Conservation (phyloP, 75 land plant species). For the Pinus taeda region DNA sequence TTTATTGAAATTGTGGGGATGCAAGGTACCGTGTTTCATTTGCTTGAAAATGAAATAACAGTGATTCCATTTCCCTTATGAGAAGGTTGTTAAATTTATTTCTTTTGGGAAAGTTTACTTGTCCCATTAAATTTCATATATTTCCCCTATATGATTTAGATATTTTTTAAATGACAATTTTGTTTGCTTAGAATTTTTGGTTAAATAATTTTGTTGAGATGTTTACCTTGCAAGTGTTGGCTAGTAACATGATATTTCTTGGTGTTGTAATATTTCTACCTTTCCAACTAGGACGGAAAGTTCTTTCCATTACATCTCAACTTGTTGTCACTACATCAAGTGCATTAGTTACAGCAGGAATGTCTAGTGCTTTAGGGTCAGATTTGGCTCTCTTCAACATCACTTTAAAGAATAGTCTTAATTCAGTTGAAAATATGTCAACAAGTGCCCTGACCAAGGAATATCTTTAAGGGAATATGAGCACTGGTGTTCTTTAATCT, state of each 20-base stretch:
- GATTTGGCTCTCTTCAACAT: constrained; percentile 45
- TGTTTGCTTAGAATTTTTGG: background rate
- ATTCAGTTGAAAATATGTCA: constrained; percentile 34
- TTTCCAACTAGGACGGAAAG: constrained; percentile 80
- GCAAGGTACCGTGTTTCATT: constrained; percentile 97
- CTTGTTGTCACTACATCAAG: constrained; percentile 44
- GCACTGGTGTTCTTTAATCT: background rate
- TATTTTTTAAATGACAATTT: too few relatives aligned
- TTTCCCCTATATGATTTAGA: too few relatives aligned
- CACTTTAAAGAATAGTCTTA: constrained; percentile 37
- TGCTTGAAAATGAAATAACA: constrained; percentile 96
- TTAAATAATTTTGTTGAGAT: background rate
- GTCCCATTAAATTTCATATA: too few relatives aligned
- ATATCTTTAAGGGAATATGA: background rate
- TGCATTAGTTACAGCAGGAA: constrained; percentile 36
- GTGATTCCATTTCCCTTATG: constrained; percentile 34
- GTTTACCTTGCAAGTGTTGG: constrained; percentile 70
- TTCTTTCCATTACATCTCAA: constrained; percentile 68
- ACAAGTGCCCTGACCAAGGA: constrained; percentile 9
- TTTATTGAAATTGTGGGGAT: constrained; percentile 99
- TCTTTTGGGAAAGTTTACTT: too few relatives aligned
- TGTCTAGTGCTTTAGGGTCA: constrained; percentile 35
- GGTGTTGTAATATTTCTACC: constrained; percentile 86
- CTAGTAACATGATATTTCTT: constrained; percentile 95
- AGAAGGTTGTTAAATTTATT: background rate